These are phyloP conservation scores for Hemisphaericaspora lyxosophila DNA, from an alignment of 1,139 yeast species.

Conservation along the genomic window DNA sequence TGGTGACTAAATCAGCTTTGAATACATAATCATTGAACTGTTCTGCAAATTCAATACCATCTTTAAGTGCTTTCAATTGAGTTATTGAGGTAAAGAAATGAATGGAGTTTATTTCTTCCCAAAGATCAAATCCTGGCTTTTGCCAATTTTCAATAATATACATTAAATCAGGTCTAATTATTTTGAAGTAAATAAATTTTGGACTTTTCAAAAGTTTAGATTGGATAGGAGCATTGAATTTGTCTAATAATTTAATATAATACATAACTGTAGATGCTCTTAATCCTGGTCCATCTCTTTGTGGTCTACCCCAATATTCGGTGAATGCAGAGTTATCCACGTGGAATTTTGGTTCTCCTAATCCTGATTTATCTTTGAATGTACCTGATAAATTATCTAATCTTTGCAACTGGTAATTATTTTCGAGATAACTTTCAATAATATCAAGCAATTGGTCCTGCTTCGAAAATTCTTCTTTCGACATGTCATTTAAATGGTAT, in stretches of 20 bases:
- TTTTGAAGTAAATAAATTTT: slow-evolving; percentile 44
- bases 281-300: slow-evolving; percentile 91
- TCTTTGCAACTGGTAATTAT: slow-evolving; percentile 61
- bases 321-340: slow-evolving; percentile 63
- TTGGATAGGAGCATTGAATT: slow-evolving; percentile 27
- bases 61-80: slow-evolving; percentile 66
- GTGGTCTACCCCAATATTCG: slow-evolving; percentile 91
- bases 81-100: slow-evolving; percentile 81
- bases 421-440: slow-evolving; percentile 62
- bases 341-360: slow-evolving; percentile 89
- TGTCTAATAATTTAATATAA: slow-evolving; percentile 48
- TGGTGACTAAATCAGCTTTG: slow-evolving; percentile 18
- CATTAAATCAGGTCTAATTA: slow-evolving; percentile 69
- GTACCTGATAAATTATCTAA: slow-evolving; percentile 67
- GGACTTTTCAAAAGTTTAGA: slow-evolving; percentile 20
- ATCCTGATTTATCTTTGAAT: slow-evolving; percentile 53
- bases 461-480: slow-evolving; percentile 14
- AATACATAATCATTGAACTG: slow-evolving; percentile 35
- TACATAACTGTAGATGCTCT: slow-evolving; percentile 65
- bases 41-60: slow-evolving; percentile 53
- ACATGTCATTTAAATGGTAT: slow-evolving; percentile 46
- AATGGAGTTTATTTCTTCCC: slow-evolving; percentile 82
- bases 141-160: slow-evolving; percentile 69
- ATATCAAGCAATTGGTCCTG: slow-evolving; percentile 24
- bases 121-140: slow-evolving; percentile 71